phyloP scores from a whole-genome alignment of 78 protist genomes.

The Dictyostelium brefeldianum region DNA sequence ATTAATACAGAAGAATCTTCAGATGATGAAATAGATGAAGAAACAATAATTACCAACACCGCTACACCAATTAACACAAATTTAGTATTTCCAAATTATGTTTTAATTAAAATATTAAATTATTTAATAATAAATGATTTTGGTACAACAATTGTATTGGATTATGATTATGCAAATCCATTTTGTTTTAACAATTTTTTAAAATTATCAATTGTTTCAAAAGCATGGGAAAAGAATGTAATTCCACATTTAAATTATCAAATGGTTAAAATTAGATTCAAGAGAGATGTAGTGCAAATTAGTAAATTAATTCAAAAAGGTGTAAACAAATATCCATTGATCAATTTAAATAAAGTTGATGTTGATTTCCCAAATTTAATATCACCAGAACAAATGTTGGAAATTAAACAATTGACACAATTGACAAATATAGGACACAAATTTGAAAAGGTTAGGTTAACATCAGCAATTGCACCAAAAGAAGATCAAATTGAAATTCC shows the following conservation, averaged over 20 bases:
- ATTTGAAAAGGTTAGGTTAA: neutral
- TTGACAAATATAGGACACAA: neutral
- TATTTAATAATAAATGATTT: no score
- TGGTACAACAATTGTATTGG: neutral
- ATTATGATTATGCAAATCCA: neutral
- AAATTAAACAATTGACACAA: neutral
- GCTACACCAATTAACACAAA: neutral
- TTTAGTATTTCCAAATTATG: neutral
- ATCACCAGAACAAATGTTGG: neutral
- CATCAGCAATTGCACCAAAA: neutral
- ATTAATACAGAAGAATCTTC: neutral
- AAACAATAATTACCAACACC: no score
- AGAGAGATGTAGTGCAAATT: neutral
- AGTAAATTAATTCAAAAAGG: neutral
- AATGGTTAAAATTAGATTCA: neutral
- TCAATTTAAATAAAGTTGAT: neutral
- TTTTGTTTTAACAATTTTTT: neutral
- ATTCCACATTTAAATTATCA: neutral
- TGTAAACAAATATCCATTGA: neutral
- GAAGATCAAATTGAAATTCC: neutral
- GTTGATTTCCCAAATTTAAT: neutral
- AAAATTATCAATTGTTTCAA: neutral
- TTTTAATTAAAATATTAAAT: no score
- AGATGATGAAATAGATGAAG: neutral
- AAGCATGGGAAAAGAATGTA: neutral